These are phyloP conservation scores for Crotalaria pallida DNA, from an alignment of 306 rosid genomes.

Conservation along the genomic window DNA sequence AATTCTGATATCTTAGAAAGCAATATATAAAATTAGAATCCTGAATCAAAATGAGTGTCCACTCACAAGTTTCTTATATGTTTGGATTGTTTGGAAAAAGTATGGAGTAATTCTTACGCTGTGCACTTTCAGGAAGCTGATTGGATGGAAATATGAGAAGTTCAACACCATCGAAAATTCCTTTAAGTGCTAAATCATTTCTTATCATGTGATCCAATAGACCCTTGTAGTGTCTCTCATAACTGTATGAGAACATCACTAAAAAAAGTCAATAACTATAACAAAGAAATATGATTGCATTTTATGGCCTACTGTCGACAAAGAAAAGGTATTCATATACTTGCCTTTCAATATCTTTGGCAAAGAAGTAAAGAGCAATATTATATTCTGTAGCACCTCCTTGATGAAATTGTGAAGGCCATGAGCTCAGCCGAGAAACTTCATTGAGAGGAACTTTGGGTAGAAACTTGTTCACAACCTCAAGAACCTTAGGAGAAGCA, in stretches of 20 bases:
- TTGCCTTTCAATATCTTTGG: constrained; percentile 75
- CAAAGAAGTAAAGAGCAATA: constrained; percentile 94
- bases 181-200: constrained; percentile 85
- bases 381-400: constrained; percentile 74
- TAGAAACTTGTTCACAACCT: constrained; percentile 55
- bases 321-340: constrained; percentile 1
- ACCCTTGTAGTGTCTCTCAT: constrained; percentile 67
- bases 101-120: constrained; percentile 52
- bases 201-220: constrained; percentile 73
- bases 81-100: constrained; percentile 14
- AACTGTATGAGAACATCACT: constrained; percentile 42
- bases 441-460: constrained; percentile 54
- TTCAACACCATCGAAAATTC: constrained; percentile 69
- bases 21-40: constrained; percentile 12
- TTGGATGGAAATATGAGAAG: constrained; percentile 86
- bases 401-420: constrained; percentile 86
- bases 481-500: constrained; percentile 80
- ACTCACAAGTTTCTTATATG: background rate
- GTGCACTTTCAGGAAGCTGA: constrained; percentile 88
- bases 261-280: background rate
- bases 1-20: constrained; percentile 12
- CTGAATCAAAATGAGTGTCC: constrained; percentile 13
- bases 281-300: background rate
- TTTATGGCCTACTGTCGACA: background rate
- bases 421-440: constrained; percentile 75